Evolutionary conservation across 208 protist genomes (phyloP), one percentile per base, ranked within the genome.

Genomic region (Leishmania mexicana): DNA sequence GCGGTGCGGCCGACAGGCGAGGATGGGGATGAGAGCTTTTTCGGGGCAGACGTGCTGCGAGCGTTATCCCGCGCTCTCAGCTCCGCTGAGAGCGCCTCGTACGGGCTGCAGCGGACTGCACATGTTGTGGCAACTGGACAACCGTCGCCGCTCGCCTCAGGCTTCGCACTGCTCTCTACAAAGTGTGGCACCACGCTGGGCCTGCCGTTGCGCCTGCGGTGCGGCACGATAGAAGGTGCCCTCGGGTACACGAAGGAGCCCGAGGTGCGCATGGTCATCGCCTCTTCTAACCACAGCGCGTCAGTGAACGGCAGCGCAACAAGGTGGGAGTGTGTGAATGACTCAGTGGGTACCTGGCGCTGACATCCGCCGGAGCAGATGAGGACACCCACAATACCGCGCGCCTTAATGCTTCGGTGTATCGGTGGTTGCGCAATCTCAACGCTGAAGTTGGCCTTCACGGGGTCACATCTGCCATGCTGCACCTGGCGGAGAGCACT

Each of bases 201-300:
- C 19, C 83, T 92, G 38, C 82, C 84, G 15, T 38, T 90, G 19
- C 83, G 74, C 19, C 83, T 92, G 38, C 82, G 76, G 40, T 47
- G 76, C 57, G 86, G 82, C 75, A 81, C 57, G 53, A 73, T 85
- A 11, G 85, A 87, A 45, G 83, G 79, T 31, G 81, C 87, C 0
- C 81, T 86, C 19, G 89, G 88, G 81, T 92, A 89, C 79, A 81
- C 89, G 60, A 74, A 90, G 75, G 81, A 90, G 60, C 89, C 81
- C 38, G 80, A 89, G 73, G 81, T 92, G 60, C 84, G 84, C 38
- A 72, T 81, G 67, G 80, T 84, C 19, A 83, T 92, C 10, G 84
- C 79, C 57, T 75, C 82, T 17, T 80, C 83, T 1, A 73, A 78
- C 3, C 78, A 80, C 45, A 85, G 79, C 51, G n/a, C 49, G 0